Evolutionary conservation across 2,329 filamentous ascomycete species (phyloP).

Genomic region (Clonostachys rosea): DNA sequence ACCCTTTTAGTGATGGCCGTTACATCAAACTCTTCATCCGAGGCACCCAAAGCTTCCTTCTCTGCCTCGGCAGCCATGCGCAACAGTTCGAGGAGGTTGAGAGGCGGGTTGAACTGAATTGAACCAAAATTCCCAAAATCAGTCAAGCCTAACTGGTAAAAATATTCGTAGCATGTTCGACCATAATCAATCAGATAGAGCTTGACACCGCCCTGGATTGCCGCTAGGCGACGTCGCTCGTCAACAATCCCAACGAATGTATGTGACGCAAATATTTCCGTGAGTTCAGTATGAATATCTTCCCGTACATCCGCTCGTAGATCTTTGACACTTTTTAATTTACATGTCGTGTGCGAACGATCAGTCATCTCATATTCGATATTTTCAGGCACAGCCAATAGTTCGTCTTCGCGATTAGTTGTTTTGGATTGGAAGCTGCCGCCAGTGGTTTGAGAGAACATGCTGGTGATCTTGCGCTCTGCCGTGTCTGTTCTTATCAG

Average conservation of each 20-base stretch:
- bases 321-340: constrained; percentile 79
- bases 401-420: constrained; percentile 20
- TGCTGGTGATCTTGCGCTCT: constrained; percentile 91
- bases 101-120: constrained; percentile 73
- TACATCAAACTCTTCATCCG: constrained; percentile 59
- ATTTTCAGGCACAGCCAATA: constrained; percentile 34
- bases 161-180: constrained; percentile 79
- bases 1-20: constrained; percentile 63
- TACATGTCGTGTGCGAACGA: constrained; percentile 64
- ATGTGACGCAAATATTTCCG: constrained; percentile 80
- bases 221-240: constrained; percentile 78
- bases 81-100: constrained; percentile 68
- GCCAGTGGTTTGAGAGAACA: constrained; percentile 49
- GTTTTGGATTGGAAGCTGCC: constrained; percentile 3
- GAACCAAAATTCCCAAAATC: constrained; percentile 93
- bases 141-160: constrained; percentile 91
- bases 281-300: constrained; percentile 77
- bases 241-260: constrained; percentile 95
- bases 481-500: constrained; percentile 87
- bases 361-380: constrained; percentile 69
- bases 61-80: constrained; percentile 70
- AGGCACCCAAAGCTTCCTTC: constrained; percentile 33
- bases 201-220: constrained; percentile 88
- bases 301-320: constrained; percentile 78
- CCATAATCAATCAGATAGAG: constrained; percentile 93